Evolutionary conservation across 805 yeast species (phyloP).

Genomic region (Cyberlindnera mississippiensis): DNA sequence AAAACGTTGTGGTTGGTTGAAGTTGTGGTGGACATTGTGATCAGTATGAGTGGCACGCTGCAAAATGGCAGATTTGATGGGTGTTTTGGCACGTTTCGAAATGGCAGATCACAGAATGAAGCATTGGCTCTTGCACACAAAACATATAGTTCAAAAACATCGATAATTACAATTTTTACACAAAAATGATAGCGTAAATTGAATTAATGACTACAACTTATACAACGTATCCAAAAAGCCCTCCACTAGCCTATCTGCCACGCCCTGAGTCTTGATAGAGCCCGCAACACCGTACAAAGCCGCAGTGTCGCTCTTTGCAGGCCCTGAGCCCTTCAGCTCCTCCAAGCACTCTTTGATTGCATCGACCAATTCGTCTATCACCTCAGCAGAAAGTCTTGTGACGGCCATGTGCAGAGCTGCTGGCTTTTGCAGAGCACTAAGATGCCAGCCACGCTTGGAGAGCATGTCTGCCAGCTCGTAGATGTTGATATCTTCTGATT

Average conservation of each 20-base stretch:
- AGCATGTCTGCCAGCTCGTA: conserved; percentile 77
- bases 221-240: conserved; percentile 82
- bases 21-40: too few relatives aligned
- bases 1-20: not conserved
- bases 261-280: conserved; percentile 74
- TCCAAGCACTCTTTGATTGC: conserved; percentile 35
- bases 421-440: conserved; percentile 82
- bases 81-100: too few relatives aligned
- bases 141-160: too few relatives aligned
- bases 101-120: too few relatives aligned
- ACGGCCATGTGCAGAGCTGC: conserved; percentile 89
- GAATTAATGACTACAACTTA: conserved; percentile 41
- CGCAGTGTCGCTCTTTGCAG: conserved; percentile 59
- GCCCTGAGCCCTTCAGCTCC: conserved; percentile 21
- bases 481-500: conserved; percentile 56
- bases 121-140: too few relatives aligned
- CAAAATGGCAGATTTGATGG: too few relatives aligned
- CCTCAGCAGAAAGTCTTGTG: conserved; percentile 63
- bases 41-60: too few relatives aligned
- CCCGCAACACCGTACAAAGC: conserved; percentile 96
- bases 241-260: conserved; percentile 74
- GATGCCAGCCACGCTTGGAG: conserved; percentile 78
- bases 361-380: conserved; percentile 55
- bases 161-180: too few relatives aligned
- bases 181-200: too few relatives aligned